Percentiles rank a stretch among this genome's conserved stretches.
phyloP scores from a whole-genome alignment of 306 rosid genomes.

The Echinosophora koreensis region DNA sequence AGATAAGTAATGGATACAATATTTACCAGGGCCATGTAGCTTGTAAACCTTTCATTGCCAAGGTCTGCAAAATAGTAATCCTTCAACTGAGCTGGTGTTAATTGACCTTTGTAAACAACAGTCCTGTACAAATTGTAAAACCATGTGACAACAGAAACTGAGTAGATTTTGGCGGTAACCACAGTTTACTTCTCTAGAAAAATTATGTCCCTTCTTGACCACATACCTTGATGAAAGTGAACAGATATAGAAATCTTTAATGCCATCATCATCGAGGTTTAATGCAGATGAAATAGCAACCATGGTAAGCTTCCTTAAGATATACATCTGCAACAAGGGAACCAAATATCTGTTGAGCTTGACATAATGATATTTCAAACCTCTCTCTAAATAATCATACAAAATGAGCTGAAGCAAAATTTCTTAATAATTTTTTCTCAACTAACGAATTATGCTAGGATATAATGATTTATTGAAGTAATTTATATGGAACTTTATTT shows the following conservation, averaged over 20 bases:
- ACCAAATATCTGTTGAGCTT: conserved; percentile 19
- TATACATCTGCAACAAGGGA: conserved; percentile 78
- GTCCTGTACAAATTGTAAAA: conserved; percentile 67
- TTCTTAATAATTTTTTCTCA: background rate
- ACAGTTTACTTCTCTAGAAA: conserved; percentile 17
- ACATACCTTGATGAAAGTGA: conserved; percentile 95
- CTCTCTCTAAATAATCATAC: conserved; percentile 14
- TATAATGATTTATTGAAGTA: background rate
- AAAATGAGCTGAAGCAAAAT: background rate
- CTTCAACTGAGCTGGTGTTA: conserved; percentile 90
- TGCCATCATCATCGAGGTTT: conserved; percentile 80
- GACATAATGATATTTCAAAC: background rate
- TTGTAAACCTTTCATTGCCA: conserved; percentile 99
- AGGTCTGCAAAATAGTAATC: conserved; percentile 91
- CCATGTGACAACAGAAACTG: conserved; percentile 29
- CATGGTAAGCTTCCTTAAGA: conserved; percentile 84
- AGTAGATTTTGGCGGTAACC: conserved; percentile 40
- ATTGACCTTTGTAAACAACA: conserved; percentile 95
- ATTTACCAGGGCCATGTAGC: conserved; percentile 99
- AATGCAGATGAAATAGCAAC: conserved; percentile 73
- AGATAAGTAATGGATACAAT: conserved; percentile 86
- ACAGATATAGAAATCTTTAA: conserved; percentile 89
- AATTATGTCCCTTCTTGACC: conserved; percentile 25
- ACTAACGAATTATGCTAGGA: conserved; percentile 11
- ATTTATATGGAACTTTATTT: background rate